Evolutionary conservation across 139 green algal species (phyloP), one percentile per base, ranked within the genome.

Genomic region (Zygnema circumcarinatum): DNA sequence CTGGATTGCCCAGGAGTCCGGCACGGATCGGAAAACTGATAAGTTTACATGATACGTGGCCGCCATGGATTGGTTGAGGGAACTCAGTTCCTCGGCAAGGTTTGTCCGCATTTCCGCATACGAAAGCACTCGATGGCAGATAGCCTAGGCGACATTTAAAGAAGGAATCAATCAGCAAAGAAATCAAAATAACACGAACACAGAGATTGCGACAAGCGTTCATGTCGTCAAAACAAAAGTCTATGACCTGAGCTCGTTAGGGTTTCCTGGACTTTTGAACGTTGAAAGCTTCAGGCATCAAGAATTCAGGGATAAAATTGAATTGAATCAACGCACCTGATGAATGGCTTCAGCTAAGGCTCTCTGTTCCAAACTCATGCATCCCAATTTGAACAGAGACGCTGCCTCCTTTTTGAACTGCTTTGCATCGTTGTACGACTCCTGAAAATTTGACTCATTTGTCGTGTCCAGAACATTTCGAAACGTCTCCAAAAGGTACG

Each of bases 341-440:
- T 92, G 94, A 68, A 94, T 86, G 40, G 81, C 67, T 42, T 95
- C 93, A 32, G 93, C 93, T 78, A 90, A 52, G 1, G 93, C 93
- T 0, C 92, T 86, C 92, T 95, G 92, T 89, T 92, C 87, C 78
- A 95, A 85, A 16, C 21, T 92, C 69, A 95, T 74, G 79, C 94
- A 84, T 16, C 93, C 93, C 31, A 96, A 83, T 79, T 92, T 95
- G 92, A 95, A 95, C 32, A 94, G 88, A 0, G 76, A 69, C 39
- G 86, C 54, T 1, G 93, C 93, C 79, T 95, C 93, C 11, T 91
- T 73, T 87, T 93, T 94, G 88, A 95, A 95, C 78, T 94, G 94
- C 38, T 42, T 78, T 36, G 93, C 92, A 76, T 95, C 93, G 40
- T 88, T 90, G 84, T 92, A 94, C 25, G 93, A 88, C 74, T 95